Evolutionary conservation across 768 basidiomycete genomes (phyloP).

Genomic region (Boletus vinaceobasis): DNA sequence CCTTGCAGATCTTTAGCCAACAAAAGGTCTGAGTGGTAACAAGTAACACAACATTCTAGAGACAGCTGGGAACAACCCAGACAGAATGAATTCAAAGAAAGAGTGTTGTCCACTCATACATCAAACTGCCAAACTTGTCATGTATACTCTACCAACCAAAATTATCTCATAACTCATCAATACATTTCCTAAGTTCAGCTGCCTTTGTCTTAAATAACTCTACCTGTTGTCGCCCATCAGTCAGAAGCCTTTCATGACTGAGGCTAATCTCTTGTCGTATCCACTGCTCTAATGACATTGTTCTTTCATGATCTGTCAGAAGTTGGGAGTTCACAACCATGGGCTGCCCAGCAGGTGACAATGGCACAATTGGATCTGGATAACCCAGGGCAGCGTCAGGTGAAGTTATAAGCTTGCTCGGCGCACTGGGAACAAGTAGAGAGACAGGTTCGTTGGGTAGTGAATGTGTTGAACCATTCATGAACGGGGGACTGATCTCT

Average conservation of each 20-base stretch:
- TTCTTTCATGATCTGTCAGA: constrained; percentile 48
- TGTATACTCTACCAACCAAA: not conserved
- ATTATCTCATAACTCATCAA: constrained; percentile 30
- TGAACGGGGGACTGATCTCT: not conserved
- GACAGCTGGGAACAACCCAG: too few relatives aligned
- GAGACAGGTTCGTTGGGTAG: not conserved
- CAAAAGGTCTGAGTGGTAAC: too few relatives aligned
- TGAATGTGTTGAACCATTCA: not conserved
- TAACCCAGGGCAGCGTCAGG: not conserved
- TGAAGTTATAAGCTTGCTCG: not conserved
- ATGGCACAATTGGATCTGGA: constrained; percentile 11
- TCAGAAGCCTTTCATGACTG: constrained; percentile 57
- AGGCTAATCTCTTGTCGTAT: constrained; percentile 71
- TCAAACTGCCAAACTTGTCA: too few relatives aligned
- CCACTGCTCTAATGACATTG: constrained; percentile 84
- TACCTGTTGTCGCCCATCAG: constrained; percentile 51
- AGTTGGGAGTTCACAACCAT: constrained; percentile 10
- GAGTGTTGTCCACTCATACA: too few relatives aligned
- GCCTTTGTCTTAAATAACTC: constrained; percentile 46
- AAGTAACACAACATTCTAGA: too few relatives aligned
- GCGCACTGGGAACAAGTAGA: not conserved
- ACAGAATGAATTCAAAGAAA: too few relatives aligned
- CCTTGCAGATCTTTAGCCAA: too few relatives aligned
- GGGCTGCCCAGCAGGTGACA: constrained; percentile 13
- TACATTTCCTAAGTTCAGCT: constrained; percentile 35